Conservation (phyloP, 2,329 filamentous ascomycete species). For the Xylariomycetidae sp. region DNA sequence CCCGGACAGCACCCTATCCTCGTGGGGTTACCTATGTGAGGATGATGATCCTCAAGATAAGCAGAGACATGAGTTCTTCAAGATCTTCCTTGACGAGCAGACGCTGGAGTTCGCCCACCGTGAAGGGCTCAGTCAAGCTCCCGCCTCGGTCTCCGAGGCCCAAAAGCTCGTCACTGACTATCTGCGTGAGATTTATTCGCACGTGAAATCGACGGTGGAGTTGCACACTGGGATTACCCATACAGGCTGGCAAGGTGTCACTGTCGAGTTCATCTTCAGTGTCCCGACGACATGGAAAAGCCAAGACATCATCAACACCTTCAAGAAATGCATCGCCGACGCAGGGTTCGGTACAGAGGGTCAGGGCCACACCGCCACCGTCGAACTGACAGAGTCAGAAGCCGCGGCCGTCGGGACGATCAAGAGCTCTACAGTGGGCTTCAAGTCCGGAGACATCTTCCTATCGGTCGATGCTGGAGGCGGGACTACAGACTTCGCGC, state of each 20-base stretch:
- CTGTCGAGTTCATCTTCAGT: conserved; percentile 49
- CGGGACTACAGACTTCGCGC: conserved; percentile 39
- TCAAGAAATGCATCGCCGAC: conserved; percentile 38
- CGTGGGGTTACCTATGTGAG: conserved; percentile 48
- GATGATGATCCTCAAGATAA: conserved; percentile 37
- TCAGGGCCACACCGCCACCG: conserved; percentile 29
- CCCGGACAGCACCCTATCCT: conserved; percentile 33
- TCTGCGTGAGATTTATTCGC: conserved; percentile 40
- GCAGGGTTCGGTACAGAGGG: conserved; percentile 44
- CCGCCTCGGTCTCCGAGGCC: conserved; percentile 34
- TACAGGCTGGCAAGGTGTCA: conserved; percentile 36
- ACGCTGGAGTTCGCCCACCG: conserved; percentile 36
- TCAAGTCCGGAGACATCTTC: conserved; percentile 33
- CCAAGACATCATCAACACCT: conserved; percentile 43
- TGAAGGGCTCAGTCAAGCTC: conserved; percentile 37
- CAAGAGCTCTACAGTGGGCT: conserved; percentile 34
- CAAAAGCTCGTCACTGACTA: conserved; percentile 44
- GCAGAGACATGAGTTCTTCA: conserved; percentile 44
- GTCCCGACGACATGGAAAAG: conserved; percentile 52
- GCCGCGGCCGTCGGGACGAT: conserved; percentile 41
- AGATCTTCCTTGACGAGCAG: conserved; percentile 45
- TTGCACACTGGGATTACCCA: conserved; percentile 31
- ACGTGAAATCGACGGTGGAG: conserved; percentile 40
- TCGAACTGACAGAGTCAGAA: conserved; percentile 43
- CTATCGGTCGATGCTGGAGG: conserved; percentile 40